Conservation (phyloP, 2,329 filamentous ascomycete species). For the Fusarium keratoplasticum region DNA sequence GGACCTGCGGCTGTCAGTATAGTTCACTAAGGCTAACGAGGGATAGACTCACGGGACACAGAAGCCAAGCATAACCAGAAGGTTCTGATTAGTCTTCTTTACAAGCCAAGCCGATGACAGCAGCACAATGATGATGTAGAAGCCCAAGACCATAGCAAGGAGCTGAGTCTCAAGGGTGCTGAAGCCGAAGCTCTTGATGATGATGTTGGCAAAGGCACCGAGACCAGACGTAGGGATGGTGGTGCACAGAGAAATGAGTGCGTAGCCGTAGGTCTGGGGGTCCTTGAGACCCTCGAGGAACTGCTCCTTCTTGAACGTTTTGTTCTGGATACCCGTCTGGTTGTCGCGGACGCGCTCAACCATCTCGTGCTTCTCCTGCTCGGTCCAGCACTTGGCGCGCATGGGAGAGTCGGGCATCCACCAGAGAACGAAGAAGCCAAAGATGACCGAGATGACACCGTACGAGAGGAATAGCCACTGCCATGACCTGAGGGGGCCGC, state of each 20-base stretch:
- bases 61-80: constrained; percentile 73
- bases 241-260: constrained; percentile 75
- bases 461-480: constrained; percentile 76
- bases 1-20: constrained; percentile 57
- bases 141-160: constrained; percentile 79
- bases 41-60: constrained; percentile 67
- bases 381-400: constrained; percentile 75
- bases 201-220: constrained; percentile 79
- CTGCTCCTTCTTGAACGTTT: constrained; percentile 58
- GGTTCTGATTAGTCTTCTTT: constrained; percentile 75
- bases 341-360: constrained; percentile 69
- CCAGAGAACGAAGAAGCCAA: constrained; percentile 70
- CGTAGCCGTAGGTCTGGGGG: constrained; percentile 74
- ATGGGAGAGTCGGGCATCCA: constrained; percentile 77
- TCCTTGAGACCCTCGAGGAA: constrained; percentile 67
- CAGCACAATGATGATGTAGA: constrained; percentile 78
- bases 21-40: no score
- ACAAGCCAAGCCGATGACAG: constrained; percentile 75
- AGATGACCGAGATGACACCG: constrained; percentile 71
- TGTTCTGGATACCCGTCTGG: constrained; percentile 71
- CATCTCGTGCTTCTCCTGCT: constrained; percentile 73
- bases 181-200: constrained; percentile 77
- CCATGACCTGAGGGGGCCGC: constrained; percentile 70
- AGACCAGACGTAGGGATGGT: constrained; percentile 79
- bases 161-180: constrained; percentile 75